Base-by-base conservation (phyloP, 768 basidiomycete species). In the Amanita muscaria region DNA sequence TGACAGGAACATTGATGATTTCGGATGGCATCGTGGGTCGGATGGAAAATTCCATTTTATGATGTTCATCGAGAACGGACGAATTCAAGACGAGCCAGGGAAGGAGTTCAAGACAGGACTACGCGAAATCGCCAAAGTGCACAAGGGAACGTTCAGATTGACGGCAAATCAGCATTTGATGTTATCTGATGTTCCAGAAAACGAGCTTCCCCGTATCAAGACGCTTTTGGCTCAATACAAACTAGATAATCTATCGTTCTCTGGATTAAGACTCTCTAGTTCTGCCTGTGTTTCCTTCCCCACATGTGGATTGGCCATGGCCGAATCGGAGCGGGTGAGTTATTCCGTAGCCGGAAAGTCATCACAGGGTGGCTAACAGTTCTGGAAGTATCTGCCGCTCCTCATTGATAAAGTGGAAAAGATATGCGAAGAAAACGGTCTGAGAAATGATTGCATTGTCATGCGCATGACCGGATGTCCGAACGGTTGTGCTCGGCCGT, bases 391-490 rank as follows among this genome's bases (percentile, higher is more conserved):
- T 62, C 70, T 99, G 10, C 96, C 94, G 12, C 56, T 97, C 11
- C 79, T 98, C 31, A 73, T 98, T 47, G 83, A 89, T 64, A 97
- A 97, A 66, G 84, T 98, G 14, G 94, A 99, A 68, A 80, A 81
- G 64, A 84, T 97, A 5, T 88, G 87, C 57, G 96, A 98, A 61
- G 88, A 92, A 60, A 85, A 81, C 53, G 94, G 94, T 15, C 69
- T 98, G 32, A 74, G 94, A 36, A 83, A 96, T 59, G 94, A 99
- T 63, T 81, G 86, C 2, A 94, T 98, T 52, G 80, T 97, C 49
- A 97, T 99, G 94, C 79, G 94, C 42, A 97, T 98, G 93, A 97
- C 93, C 12, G 94, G 94, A 40, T 97, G 93, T 53, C 89, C 89
- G 2, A 92, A 91, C 55, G 90, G 89, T 29, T 92, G 92, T 60